phyloP scores from a whole-genome alignment of 306 rosid genomes.

The Senna tora region DNA sequence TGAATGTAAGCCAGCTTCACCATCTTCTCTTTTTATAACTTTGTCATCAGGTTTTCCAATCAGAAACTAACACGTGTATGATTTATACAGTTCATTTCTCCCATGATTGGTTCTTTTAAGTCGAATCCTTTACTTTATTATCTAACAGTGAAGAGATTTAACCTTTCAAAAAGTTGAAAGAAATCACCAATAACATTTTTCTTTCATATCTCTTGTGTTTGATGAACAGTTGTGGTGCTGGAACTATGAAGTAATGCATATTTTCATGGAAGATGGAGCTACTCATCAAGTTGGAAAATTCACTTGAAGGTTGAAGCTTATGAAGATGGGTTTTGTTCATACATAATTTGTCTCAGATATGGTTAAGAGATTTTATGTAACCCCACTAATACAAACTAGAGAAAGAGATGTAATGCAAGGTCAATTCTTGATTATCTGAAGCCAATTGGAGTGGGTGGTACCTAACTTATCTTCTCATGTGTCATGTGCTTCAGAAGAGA shows the following conservation, averaged over 20 bases:
- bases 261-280: neutral
- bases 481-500: neutral
- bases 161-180: too few relatives aligned
- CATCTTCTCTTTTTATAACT: neutral
- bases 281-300: neutral
- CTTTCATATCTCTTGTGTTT: neutral
- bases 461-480: neutral
- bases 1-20: conserved; percentile 58
- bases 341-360: neutral
- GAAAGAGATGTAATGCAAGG: neutral
- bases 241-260: conserved; percentile 58
- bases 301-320: too few relatives aligned
- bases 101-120: too few relatives aligned
- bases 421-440: neutral
- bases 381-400: neutral
- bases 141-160: too few relatives aligned
- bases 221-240: conserved; percentile 73
- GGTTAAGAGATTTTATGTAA: neutral
- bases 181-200: neutral
- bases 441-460: neutral
- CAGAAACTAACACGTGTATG: too few relatives aligned
- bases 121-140: too few relatives aligned
- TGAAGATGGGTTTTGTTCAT: neutral
- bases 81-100: too few relatives aligned
- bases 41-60: neutral